Conservation (phyloP, 2,329 filamentous ascomycete species). For the Anthostomella pinea region DNA sequence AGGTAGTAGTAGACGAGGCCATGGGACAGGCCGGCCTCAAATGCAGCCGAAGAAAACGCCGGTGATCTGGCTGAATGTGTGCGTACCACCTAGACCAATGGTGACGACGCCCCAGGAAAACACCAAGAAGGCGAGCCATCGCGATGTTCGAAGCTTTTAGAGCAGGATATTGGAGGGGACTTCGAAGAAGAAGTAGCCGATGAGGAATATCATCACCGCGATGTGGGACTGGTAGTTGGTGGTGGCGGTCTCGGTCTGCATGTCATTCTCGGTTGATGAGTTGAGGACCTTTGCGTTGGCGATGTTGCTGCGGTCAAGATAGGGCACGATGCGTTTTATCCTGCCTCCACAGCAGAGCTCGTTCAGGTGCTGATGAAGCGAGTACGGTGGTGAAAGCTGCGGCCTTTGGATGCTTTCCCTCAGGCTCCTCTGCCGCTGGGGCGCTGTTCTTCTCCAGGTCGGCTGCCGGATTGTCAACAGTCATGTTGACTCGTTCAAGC, state of each 20-base stretch:
- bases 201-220: conserved; percentile 37
- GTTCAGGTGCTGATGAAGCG: conserved; percentile 17
- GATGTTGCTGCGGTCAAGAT: conserved; percentile 56
- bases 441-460: conserved; percentile 26
- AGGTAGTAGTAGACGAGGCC: conserved; percentile 67
- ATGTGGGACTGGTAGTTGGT: conserved; percentile 32
- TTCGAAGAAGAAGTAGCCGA: conserved; percentile 50
- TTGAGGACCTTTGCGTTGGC: conserved; percentile 41
- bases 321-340: conserved; percentile 54
- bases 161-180: conserved; percentile 66
- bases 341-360: conserved; percentile 38
- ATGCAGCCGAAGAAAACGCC: conserved; percentile 63
- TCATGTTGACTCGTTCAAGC: conserved; percentile 15
- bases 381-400: conserved; percentile 5
- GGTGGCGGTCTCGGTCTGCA: conserved; percentile 33
- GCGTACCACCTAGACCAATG: conserved; percentile 62
- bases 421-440: conserved; percentile 19
- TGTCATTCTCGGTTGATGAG: conserved; percentile 32
- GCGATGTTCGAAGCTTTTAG: conserved; percentile 59
- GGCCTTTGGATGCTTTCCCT: conserved; percentile 14
- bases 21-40: conserved; percentile 70
- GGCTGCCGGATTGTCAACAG: conserved; percentile 12
- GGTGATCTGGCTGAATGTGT: conserved; percentile 61
- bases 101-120: conserved; percentile 66
- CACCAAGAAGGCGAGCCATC: conserved; percentile 66